Base-by-base conservation (phyloP, 441 rosid species). In the Erodium texanum region DNA sequence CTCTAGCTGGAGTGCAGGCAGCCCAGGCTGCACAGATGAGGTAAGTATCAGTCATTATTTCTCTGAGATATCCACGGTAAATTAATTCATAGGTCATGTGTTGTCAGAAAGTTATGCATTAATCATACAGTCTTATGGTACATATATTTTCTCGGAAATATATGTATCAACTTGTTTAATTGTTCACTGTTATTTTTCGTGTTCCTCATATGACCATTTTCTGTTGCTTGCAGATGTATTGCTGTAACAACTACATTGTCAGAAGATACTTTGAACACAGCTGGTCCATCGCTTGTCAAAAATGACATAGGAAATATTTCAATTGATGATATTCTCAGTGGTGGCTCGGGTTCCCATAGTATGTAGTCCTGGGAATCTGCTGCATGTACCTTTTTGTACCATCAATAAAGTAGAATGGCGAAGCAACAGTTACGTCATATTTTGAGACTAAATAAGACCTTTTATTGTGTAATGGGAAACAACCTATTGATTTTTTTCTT, bases 11-110 rank as follows among this genome's bases (percentile, higher is more conserved):
- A 78, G 89, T 94, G 70, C 96, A 87, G 81, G 97, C 99, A 69
- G 99, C 99, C 43, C 81, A 86, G 77, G 96, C 97, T 75, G 99
- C 99, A 71, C 75, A 81, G 72, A 94, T 94, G 97, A 89, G 97
- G 97, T 94, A 80, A 71, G 65, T 66, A 20, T 64, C 71, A 15
- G 45, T 43, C 67, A 69, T 58, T 14, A 19, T 77, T 62, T 69
- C 50, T 14, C 52, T n/a, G 23, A 34, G 38, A 23, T 38, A 7
- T 59, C 54, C 12, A 66, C 43, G 22, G 43, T 68, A 59, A 59
- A 59, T 56, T 19, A 22, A 19, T 59, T 59, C 63, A 59, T 59
- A 59, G 27, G 29, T 23, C 63, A 59, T 59, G 63, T 59, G 16
- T 59, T 59, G 32, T 23, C 15, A 23, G 63, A 59, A 59, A 9